Conservation (phyloP, 2,329 filamentous ascomycete species). For the Calonectria pseudoturangicola region DNA sequence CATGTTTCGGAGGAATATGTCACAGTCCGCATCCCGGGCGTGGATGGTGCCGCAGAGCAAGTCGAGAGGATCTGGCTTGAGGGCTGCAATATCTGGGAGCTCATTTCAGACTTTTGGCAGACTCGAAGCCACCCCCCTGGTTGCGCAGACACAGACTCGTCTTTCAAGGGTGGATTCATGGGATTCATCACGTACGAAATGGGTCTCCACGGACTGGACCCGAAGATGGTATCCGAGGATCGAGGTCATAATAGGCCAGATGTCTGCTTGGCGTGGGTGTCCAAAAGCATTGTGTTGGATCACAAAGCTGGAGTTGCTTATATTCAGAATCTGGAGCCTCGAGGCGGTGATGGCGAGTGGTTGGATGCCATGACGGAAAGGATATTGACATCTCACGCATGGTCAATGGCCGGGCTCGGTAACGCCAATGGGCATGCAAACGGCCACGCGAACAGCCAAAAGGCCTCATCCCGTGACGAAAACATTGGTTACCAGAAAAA, state of each 20-base stretch:
- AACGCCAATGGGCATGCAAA: constrained; percentile 40
- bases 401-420: constrained; percentile 42
- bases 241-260: constrained; percentile 74
- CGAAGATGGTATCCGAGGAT: constrained; percentile 52
- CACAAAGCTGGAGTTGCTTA: constrained; percentile 77
- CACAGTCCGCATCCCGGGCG: constrained; percentile 53
- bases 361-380: constrained; percentile 54
- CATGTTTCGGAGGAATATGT: constrained; percentile 67
- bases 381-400: constrained; percentile 59
- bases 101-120: constrained; percentile 68
- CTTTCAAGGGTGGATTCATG: constrained; percentile 90
- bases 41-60: constrained; percentile 8
- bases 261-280: constrained; percentile 84
- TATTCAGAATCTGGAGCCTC: constrained; percentile 71
- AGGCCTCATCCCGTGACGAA: neutral
- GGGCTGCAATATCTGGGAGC: constrained; percentile 67
- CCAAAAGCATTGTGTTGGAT: constrained; percentile 86
- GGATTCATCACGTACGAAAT: constrained; percentile 92
- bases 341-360: constrained; percentile 57
- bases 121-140: constrained; percentile 52
- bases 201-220: constrained; percentile 71
- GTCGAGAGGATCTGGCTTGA: constrained; percentile 49
- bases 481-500: constrained; percentile 29
- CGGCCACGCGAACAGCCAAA: constrained; percentile 29
- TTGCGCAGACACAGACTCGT: constrained; percentile 52